A percentile compares a stretch with the other conserved stretches of the same genome.
phyloP scores from a whole-genome alignment of 768 basidiomycete species.

The Pulveroboletus sp. region DNA sequence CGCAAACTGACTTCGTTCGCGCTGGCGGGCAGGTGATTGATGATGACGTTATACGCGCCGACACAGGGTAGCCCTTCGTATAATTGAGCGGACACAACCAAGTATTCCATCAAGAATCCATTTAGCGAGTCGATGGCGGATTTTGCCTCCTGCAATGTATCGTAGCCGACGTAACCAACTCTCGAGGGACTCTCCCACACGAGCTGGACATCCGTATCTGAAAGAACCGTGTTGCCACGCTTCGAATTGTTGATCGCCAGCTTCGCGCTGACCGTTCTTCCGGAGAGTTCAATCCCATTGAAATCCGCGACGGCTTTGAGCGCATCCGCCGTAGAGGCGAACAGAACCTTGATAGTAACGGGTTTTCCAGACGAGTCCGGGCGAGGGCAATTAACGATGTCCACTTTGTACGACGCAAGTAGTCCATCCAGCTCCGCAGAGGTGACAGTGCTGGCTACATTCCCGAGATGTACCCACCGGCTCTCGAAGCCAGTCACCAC shows the following conservation, averaged over 20 bases:
- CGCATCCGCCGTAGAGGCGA: slow-evolving; percentile 45
- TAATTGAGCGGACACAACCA: slow-evolving; percentile 41
- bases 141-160: slow-evolving; percentile 43
- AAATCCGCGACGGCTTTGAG: slow-evolving; percentile 48
- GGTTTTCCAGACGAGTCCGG: slow-evolving; percentile 25
- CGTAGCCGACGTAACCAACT: slow-evolving; percentile 62
- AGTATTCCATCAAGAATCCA: slow-evolving; percentile 34
- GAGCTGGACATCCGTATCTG: slow-evolving; percentile 53
- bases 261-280: slow-evolving; percentile 39
- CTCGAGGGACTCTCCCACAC: slow-evolving; percentile 55
- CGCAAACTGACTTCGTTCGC: slow-evolving; percentile 39
- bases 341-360: slow-evolving; percentile 40
- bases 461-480: slow-evolving; percentile 50
- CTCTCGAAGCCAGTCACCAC: slow-evolving; percentile 69
- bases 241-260: slow-evolving; percentile 39
- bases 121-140: slow-evolving; percentile 44
- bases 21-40: slow-evolving; percentile 48
- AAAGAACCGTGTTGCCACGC: slow-evolving; percentile 36
- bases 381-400: slow-evolving; percentile 35
- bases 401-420: slow-evolving; percentile 41
- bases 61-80: slow-evolving; percentile 58
- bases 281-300: slow-evolving; percentile 41
- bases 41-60: slow-evolving; percentile 55
- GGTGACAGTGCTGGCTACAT: slow-evolving; percentile 40
- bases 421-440: slow-evolving; percentile 33